Base-by-base conservation (phyloP, 1,284 basidiomycete species). In the Sparassis latifolia region DNA sequence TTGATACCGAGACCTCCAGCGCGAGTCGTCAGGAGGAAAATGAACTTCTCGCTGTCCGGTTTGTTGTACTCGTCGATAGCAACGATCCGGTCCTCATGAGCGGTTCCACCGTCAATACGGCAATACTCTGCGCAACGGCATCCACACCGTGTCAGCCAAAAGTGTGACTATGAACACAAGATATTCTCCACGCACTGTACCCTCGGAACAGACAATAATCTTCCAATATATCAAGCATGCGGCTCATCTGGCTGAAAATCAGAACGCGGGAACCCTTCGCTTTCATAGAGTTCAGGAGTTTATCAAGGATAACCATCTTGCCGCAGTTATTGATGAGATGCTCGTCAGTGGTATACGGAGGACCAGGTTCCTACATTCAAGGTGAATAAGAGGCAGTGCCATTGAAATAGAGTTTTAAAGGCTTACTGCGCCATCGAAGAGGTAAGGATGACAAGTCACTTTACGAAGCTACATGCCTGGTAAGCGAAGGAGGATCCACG, bases 1-100 rank as follows among this genome's bases (percentile, higher is more conserved):
- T 99, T 99, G 74, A 99, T 99, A 55, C 97, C 97, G 44, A 99
- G 75, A 48, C 97, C 97, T 57, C 97, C 97, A n/a, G 97, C 97
- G 55, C 97, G 87, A 1, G 97, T 99, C 0, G 97, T 99, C 5
- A 99, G 78, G 50, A 99, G 72, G 78, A 99, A 99, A 55, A 98
- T 88, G 66, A 98, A 99, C 71, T 92, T 98, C 57, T 98, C 95
- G 64, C 89, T 93, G 20, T 77, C 91, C 0, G 92, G 92, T 56
- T 88, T 92, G 72, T 99, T 99, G 74, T 97, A 99, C 53, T 97
- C 94, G 74, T 99, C 97, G 60, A 99, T 99, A 5, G 93, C 89
- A 5, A 83, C 65, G 55, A 98, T 97, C 53, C 97, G 94, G 62
- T 98, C 95, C 48, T 99, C 96, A 62, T 98, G 96, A 1, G 92